Base-by-base conservation (phyloP, 345 rosid genomes). In the Eucalyptus camaldulensis region DNA sequence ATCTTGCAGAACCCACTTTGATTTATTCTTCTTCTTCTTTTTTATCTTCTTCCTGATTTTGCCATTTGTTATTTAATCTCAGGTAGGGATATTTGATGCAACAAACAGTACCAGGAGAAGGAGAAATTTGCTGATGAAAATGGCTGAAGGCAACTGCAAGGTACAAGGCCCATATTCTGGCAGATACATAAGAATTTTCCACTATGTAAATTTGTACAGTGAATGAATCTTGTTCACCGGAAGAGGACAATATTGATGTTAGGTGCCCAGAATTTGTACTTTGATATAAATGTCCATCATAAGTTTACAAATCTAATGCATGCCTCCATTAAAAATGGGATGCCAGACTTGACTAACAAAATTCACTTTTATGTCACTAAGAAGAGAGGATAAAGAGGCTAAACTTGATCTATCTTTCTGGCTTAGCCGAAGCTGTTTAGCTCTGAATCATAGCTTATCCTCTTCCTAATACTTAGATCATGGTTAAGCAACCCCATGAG, bases 131-230 rank as follows among this genome's bases (percentile, higher is more conserved):
- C 95, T 98, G 93, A 96, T 98, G 99, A 96, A 98, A 95, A 94
- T 98, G 98, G 99, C 99, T 89, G 99, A 97, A 94, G 99, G 99
- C 89, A 98, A 94, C 65, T 98, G 99, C 95, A 98, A 98, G 99
- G 99, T 97, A 96, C 29, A 16, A 13, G 89, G 87, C 86, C 76
- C 51, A 76, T 88, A 47, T 8, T 21, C 29, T 45, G 29, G 87
- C 87, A 21, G 47, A 60, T 45, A 50, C 51, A 50, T 81, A 31
- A 43, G 19, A 87, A 44, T 29, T 44, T 31, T 87, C 80, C 80
- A 87, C 87, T 17, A 51, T 51, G 87, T 31, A 40, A 10, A 76
- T 50, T 86, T 86, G 62, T 86, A 51, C 44, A 49, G 56, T 37
- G 50, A 50, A 25, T 86, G 87, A 51, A 31, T 56, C 27, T 51